Evolutionary conservation across 345 rosid species (phyloP).

Genomic region (Fremontodendron californicum): DNA sequence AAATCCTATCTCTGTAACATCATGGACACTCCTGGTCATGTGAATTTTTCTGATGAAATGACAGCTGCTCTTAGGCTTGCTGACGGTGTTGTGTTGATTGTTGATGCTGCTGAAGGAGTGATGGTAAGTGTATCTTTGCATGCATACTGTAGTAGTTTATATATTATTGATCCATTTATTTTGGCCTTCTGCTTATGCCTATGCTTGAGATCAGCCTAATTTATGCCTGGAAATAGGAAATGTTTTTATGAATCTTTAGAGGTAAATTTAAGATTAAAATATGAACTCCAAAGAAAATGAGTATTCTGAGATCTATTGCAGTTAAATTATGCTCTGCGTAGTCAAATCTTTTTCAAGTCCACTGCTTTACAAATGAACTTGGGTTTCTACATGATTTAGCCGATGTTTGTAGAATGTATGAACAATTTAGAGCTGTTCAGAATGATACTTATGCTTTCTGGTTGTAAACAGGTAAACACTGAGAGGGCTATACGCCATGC

Average conservation of each 20-base stretch:
- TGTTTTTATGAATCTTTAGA: not conserved
- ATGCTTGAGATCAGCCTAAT: not conserved
- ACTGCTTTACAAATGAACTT: conserved; percentile 19
- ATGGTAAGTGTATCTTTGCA: conserved; percentile 11
- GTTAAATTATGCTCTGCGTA: not conserved
- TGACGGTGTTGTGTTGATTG: conserved; percentile 91
- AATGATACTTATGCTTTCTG: conserved; percentile 2
- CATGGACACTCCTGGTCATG: conserved; percentile 95
- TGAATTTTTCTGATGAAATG: conserved; percentile 74
- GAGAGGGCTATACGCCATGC: conserved; percentile 99
- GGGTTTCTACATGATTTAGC: not conserved
- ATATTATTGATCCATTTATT: not conserved
- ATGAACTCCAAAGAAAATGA: not conserved
- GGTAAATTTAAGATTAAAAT: not conserved
- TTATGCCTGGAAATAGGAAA: not conserved
- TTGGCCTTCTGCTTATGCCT: not conserved
- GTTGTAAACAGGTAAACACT: conserved; percentile 65
- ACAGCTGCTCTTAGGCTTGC: conserved; percentile 81
- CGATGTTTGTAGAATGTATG: not conserved
- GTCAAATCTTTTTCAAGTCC: conserved; percentile 7
- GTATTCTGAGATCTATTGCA: not conserved
- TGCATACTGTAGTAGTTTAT: not conserved
- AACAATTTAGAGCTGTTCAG: conserved; percentile 7
- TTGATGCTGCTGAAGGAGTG: conserved; percentile 98
- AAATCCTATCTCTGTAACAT: conserved; percentile 85